Conservation (phyloP, 1,284 basidiomycete species). For the Ganoderma resinaceum region DNA sequence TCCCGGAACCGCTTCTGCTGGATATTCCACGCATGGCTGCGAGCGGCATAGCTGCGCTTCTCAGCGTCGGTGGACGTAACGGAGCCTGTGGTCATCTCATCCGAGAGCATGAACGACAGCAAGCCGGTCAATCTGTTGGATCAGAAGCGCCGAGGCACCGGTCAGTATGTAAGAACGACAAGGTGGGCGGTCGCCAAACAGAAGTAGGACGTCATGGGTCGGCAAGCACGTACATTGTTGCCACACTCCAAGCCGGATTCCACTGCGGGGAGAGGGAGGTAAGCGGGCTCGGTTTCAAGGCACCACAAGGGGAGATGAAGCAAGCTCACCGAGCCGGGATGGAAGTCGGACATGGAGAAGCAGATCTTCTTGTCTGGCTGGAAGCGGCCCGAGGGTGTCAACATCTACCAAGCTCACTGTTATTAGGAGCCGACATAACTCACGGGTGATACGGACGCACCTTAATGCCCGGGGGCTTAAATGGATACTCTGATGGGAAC, state of each 20-base stretch:
- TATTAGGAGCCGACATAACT: background rate
- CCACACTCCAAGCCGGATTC: slow-evolving; percentile 95
- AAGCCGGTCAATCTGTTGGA: slow-evolving; percentile 85
- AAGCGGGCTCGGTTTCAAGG: slow-evolving; percentile 12
- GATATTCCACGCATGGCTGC: slow-evolving; percentile 89
- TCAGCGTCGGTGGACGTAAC: slow-evolving; percentile 84
- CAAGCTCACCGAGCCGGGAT: slow-evolving; percentile 82
- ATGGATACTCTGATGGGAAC: slow-evolving; percentile 93
- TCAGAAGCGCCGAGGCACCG: slow-evolving; percentile 3
- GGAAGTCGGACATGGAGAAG: slow-evolving; percentile 96
- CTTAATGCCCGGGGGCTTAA: slow-evolving; percentile 97
- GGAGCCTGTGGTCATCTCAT: slow-evolving; percentile 96
- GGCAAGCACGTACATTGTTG: slow-evolving; percentile 71
- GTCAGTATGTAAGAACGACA: background rate
- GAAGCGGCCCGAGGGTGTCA: slow-evolving; percentile 94
- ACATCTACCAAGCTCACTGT: slow-evolving; percentile 63
- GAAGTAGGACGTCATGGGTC: slow-evolving; percentile 38
- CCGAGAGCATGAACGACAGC: slow-evolving; percentile 94
- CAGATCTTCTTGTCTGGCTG: slow-evolving; percentile 95
- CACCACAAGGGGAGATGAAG: slow-evolving; percentile 8
- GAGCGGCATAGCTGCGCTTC: slow-evolving; percentile 78
- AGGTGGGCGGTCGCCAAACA: background rate
- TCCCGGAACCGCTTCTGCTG: slow-evolving; percentile 83
- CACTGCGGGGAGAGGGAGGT: slow-evolving; percentile 53
- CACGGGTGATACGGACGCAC: slow-evolving; percentile 43